phyloP scores from a whole-genome alignment of 192 early-diverging fungal species.

The Phycomyces nitens region DNA sequence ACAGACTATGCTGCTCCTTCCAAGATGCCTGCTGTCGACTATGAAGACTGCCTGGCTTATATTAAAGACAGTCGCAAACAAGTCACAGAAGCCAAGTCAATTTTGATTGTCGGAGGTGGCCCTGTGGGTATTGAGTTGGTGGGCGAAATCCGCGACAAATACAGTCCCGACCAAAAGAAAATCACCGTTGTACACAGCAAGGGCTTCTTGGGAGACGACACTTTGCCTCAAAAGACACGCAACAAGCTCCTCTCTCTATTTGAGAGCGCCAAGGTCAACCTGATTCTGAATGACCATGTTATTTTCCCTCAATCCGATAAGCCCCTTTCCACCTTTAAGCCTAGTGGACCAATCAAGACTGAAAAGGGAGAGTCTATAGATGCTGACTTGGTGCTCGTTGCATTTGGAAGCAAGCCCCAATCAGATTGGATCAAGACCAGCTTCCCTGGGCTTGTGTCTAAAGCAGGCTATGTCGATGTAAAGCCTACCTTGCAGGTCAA shows the following conservation, averaged over 20 bases:
- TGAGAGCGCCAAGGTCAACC: conserved; percentile 14
- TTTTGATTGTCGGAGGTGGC: conserved; percentile 61
- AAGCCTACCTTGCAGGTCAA: conserved; percentile 26
- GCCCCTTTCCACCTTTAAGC: not conserved
- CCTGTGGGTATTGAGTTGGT: conserved; percentile 58
- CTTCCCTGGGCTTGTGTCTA: not conserved
- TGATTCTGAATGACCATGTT: conserved; percentile 24
- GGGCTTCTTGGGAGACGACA: conserved; percentile 32
- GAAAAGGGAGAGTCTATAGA: conserved; percentile 19
- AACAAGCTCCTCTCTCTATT: conserved; percentile 2
- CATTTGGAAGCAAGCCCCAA: conserved; percentile 26
- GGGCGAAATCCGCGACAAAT: conserved; percentile 47
- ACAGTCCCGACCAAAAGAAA: conserved; percentile 34
- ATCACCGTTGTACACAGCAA: conserved; percentile 43
- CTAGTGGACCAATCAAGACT: conserved; percentile 1
- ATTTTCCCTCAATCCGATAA: not conserved
- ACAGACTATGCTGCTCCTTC: conserved; percentile 42
- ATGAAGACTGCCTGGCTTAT: conserved; percentile 36
- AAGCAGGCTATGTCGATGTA: conserved; percentile 22
- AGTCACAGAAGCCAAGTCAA: conserved; percentile 37
- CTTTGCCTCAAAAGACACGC: conserved; percentile 19
- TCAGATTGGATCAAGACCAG: conserved; percentile 8
- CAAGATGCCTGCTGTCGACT: conserved; percentile 31
- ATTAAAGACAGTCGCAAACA: conserved; percentile 33
- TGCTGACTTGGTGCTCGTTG: conserved; percentile 33